These are phyloP conservation scores for Arthrobotrys megalospora DNA, from an alignment of 2,329 filamentous ascomycete genomes.

Conservation along the genomic window DNA sequence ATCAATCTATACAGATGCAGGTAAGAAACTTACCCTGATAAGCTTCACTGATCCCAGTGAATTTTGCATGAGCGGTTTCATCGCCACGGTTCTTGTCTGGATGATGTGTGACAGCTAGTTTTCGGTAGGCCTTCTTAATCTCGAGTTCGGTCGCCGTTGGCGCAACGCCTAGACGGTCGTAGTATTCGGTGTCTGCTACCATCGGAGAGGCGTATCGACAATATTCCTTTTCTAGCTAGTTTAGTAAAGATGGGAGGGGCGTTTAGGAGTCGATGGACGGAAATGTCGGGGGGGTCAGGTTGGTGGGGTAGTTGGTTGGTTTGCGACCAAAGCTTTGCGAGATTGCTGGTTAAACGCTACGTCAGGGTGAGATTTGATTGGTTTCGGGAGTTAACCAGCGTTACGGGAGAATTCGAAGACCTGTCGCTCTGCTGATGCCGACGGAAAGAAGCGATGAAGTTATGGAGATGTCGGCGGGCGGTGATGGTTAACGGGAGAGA, in stretches of 20 bases:
- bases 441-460: constrained; percentile 26
- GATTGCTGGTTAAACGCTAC: constrained; percentile 7
- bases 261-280: background rate
- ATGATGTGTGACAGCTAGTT: constrained; percentile 86
- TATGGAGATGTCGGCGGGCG: constrained; percentile 17
- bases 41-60: constrained; percentile 78
- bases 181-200: constrained; percentile 88
- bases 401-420: constrained; percentile 2
- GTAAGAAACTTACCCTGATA: constrained; percentile 71
- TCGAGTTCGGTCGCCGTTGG: constrained; percentile 89
- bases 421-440: constrained; percentile 19
- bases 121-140: constrained; percentile 97
- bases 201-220: constrained; percentile 70
- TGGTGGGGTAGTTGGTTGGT: constrained; percentile 32
- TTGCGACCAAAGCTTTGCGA: constrained; percentile 29
- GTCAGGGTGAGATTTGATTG: background rate
- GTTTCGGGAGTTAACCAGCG: constrained; percentile 29
- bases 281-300: constrained; percentile 14
- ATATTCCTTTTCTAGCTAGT: background rate
- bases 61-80: constrained; percentile 91
- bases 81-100: constrained; percentile 98
- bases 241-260: background rate
- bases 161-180: constrained; percentile 84
- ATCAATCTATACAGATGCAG: constrained; percentile 66
- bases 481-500: constrained; percentile 40